Evolutionary conservation across 2,329 filamentous ascomycete genomes (phyloP).

Genomic region (Knufia fluminis): DNA sequence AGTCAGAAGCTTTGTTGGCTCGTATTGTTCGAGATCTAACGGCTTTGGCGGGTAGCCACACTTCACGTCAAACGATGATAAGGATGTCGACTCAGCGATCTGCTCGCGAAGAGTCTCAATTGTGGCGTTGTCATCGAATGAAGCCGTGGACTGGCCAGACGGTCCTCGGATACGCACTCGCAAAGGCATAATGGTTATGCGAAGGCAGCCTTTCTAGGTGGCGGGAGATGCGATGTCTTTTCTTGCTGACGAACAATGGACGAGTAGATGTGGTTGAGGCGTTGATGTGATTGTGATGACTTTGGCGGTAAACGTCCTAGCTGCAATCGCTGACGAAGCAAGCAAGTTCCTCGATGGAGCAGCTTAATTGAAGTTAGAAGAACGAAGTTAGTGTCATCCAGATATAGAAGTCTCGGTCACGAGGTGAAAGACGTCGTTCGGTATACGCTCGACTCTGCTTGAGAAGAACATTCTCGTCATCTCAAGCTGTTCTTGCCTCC

Average conservation of each 20-base stretch:
- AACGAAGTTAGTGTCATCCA: neutral
- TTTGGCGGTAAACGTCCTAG: no score
- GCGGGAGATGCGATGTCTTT: no score
- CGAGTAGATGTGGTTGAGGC: neutral
- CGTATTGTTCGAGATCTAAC: constrained; percentile 50
- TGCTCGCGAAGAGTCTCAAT: constrained; percentile 32
- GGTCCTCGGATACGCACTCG: constrained; percentile 68
- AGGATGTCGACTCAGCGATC: constrained; percentile 51
- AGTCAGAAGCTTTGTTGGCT: constrained; percentile 40
- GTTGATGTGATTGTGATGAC: neutral
- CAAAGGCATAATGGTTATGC: constrained; percentile 40
- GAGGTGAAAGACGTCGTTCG: no score
- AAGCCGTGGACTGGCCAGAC: constrained; percentile 60
- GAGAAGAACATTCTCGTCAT: neutral
- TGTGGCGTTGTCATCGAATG: constrained; percentile 56
- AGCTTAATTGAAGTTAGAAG: no score
- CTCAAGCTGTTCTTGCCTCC: neutral
- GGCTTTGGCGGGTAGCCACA: constrained; percentile 72
- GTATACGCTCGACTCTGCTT: constrained; percentile 18
- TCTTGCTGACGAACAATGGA: neutral
- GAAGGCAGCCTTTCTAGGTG: no score
- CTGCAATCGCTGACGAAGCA: no score
- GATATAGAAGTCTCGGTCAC: neutral
- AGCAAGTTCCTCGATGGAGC: no score
- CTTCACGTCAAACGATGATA: constrained; percentile 64